Evolutionary conservation across 495 filamentous ascomycete genomes (phyloP).

Genomic region (Podospora bellae-mahoneyi): DNA sequence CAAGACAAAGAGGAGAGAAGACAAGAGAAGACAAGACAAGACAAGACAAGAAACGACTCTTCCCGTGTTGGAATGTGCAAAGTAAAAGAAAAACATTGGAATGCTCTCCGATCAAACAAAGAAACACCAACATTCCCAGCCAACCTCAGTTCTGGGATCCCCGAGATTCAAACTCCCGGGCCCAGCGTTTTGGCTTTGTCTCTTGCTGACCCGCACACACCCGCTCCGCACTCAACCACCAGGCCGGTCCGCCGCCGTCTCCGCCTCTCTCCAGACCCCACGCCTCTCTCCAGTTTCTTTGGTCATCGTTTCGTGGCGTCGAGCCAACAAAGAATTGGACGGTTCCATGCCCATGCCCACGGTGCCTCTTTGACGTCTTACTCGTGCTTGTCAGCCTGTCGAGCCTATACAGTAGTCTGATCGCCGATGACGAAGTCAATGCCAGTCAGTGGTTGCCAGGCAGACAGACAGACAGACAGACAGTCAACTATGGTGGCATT

Average conservation of each 20-base stretch:
- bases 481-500: not conserved
- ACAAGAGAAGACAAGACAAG: too few relatives aligned
- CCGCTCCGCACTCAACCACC: not conserved
- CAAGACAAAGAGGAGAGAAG: too few relatives aligned
- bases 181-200: constrained; percentile 8
- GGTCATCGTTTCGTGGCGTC: not conserved
- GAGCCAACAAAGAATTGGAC: not conserved
- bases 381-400: not conserved
- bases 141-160: not conserved
- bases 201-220: not conserved
- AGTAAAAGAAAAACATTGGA: not conserved
- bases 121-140: not conserved
- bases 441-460: not conserved
- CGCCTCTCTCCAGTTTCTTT: not conserved
- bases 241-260: not conserved
- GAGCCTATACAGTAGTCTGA: not conserved
- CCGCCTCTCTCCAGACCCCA: not conserved
- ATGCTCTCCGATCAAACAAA: not conserved
- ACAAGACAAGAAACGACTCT: too few relatives aligned
- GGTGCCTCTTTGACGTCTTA: not conserved
- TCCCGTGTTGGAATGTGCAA: too few relatives aligned
- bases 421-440: not conserved
- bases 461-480: too few relatives aligned
- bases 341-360: not conserved
- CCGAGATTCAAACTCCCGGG: not conserved